phyloP scores from a whole-genome alignment of 345 rosid species.

The Nasturtium officinale region DNA sequence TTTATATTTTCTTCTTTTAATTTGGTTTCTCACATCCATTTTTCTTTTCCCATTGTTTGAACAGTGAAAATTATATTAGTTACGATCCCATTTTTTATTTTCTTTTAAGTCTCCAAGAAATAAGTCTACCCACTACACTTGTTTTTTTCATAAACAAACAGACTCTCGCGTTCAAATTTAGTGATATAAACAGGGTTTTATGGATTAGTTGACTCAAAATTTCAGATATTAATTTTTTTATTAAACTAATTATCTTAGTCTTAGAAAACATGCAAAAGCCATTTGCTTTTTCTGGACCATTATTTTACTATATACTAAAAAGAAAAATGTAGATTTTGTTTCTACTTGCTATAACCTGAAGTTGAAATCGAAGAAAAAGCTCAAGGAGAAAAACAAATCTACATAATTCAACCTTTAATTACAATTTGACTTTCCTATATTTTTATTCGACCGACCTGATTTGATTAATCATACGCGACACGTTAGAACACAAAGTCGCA shows the following conservation, averaged over 20 bases:
- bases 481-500: conserved; percentile 45
- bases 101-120: conserved; percentile 19
- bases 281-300: neutral
- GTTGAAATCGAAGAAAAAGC: conserved; percentile 5
- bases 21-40: conserved; percentile 22
- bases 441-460: conserved; percentile 47
- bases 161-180: conserved; percentile 25
- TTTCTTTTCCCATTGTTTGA: conserved; percentile 26
- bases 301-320: conserved; percentile 7
- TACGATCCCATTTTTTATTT: neutral
- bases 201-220: neutral
- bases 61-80: conserved; percentile 43
- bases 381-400: conserved; percentile 33
- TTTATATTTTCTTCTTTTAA: conserved; percentile 20
- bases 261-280: conserved; percentile 12
- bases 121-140: neutral
- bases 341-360: conserved; percentile 20
- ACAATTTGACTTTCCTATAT: conserved; percentile 37
- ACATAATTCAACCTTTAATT: conserved; percentile 44
- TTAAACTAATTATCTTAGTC: neutral
- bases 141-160: conserved; percentile 15
- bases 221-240: neutral
- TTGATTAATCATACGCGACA: conserved; percentile 42
- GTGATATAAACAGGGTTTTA: neutral
- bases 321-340: conserved; percentile 16